Conservation (phyloP, 129 eudicot species). For the Mikania micrantha region DNA sequence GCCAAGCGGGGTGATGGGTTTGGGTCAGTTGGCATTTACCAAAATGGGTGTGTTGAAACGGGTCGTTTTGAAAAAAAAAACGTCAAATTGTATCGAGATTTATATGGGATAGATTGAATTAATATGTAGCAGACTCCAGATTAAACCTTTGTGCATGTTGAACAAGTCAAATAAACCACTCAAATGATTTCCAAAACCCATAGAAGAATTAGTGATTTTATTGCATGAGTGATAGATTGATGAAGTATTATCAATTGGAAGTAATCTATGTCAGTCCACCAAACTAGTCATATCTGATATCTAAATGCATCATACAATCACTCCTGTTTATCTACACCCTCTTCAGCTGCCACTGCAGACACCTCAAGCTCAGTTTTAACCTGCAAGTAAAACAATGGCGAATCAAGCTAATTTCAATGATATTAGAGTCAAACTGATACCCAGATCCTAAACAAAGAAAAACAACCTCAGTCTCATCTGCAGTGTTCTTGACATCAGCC, state of each 20-base stretch:
- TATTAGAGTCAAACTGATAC: not conserved
- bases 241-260: not conserved
- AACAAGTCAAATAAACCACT: too few species aligned
- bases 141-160: not conserved
- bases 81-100: too few species aligned
- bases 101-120: too few species aligned
- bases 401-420: not conserved
- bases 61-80: too few species aligned
- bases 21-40: too few species aligned
- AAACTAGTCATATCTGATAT: not conserved
- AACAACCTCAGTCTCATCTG: not conserved
- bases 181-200: not conserved
- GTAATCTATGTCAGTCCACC: not conserved
- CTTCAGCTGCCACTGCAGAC: constrained; percentile 11
- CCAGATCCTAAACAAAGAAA: not conserved
- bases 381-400: not conserved
- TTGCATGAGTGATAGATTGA: not conserved
- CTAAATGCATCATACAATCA: not conserved
- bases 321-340: not conserved
- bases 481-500: constrained; percentile 1
- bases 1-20: too few species aligned
- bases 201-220: not conserved
- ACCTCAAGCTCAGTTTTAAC: not conserved
- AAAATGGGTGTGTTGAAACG: too few species aligned
- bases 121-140: not conserved